phyloP scores from a whole-genome alignment of 768 basidiomycete genomes.

The Boletus vinaceobasis region DNA sequence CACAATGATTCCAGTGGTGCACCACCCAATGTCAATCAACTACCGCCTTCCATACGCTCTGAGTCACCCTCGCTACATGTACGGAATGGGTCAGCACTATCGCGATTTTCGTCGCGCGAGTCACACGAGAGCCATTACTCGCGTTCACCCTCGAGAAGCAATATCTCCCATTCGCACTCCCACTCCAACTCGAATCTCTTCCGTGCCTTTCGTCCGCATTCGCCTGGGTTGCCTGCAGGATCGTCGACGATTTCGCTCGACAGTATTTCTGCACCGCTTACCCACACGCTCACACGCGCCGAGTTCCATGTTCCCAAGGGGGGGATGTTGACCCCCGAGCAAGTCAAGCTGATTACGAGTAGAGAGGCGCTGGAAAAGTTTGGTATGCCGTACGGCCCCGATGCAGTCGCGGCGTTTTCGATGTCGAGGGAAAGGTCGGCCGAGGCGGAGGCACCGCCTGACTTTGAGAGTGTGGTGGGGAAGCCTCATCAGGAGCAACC shows the following conservation, averaged over 20 bases:
- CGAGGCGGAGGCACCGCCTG: conserved; percentile 42
- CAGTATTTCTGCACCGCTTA: conserved; percentile 73
- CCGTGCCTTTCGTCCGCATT: conserved; percentile 43
- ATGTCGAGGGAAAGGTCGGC: conserved; percentile 42
- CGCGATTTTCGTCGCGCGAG: conserved; percentile 22
- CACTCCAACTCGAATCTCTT: conserved; percentile 33
- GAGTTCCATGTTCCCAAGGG: conserved; percentile 59
- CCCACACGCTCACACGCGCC: conserved; percentile 68
- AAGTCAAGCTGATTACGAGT: conserved; percentile 66
- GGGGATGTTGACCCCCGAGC: conserved; percentile 44
- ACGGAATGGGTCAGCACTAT: conserved; percentile 19
- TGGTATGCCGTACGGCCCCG: conserved; percentile 72
- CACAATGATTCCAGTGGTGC: conserved; percentile 15
- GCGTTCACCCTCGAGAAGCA: conserved; percentile 24
- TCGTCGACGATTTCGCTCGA: conserved; percentile 70
- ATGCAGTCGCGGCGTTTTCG: conserved; percentile 60
- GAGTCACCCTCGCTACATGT: conserved; percentile 15
- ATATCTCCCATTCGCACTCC: conserved; percentile 35
- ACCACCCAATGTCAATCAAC: conserved; percentile 11
- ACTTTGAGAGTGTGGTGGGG: conserved; percentile 39
- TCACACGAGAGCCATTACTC: conserved; percentile 18
- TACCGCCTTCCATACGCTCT: conserved; percentile 14
- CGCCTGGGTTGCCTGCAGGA: conserved; percentile 38
- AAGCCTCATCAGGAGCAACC: background rate
- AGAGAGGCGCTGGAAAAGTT: conserved; percentile 65